phyloP scores from a whole-genome alignment of 2,329 filamentous ascomycete species.

The Beauveria rudraprayagi region DNA sequence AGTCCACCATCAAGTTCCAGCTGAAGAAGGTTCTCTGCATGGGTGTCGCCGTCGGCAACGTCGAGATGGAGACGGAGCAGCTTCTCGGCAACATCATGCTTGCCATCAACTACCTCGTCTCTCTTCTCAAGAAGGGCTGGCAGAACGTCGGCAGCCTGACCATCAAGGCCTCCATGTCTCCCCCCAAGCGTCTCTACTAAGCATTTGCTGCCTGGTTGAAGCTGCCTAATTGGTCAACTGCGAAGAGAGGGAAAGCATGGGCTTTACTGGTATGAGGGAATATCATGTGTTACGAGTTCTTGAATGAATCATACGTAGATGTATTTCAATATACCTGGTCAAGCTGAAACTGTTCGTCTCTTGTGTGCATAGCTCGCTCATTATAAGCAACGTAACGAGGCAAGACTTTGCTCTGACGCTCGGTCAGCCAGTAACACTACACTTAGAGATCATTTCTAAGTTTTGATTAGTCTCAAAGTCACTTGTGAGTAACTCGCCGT shows the following conservation, averaged over 20 bases:
- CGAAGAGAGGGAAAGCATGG: constrained; percentile 1
- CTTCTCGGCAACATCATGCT: constrained; percentile 98
- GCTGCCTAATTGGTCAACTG: neutral
- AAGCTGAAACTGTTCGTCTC: neutral
- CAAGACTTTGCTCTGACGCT: constrained; percentile 1
- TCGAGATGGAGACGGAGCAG: constrained; percentile 94
- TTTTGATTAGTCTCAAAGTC: neutral
- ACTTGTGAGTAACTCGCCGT: neutral
- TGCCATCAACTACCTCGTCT: constrained; percentile 99
- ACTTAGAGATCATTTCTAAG: no score
- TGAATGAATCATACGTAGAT: constrained; percentile 7
- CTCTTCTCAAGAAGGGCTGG: constrained; percentile 99
- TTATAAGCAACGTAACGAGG: neutral
- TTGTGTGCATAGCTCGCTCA: neutral
- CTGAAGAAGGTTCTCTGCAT: constrained; percentile 99
- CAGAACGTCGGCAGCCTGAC: constrained; percentile 99
- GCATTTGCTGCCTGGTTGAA: constrained; percentile 13
- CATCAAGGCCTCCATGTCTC: constrained; percentile 99
- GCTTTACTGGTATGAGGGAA: neutral
- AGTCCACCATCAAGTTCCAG: constrained; percentile 99
- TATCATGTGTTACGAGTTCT: constrained; percentile 7
- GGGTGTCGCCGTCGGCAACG: constrained; percentile 98
- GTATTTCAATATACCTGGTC: constrained; percentile 10
- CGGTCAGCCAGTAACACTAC: no score
- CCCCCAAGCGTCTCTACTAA: constrained; percentile 97